Percentiles rank a stretch among this genome's conserved stretches.
Conservation (phyloP, 116 monocot species). For the Posidonia oceanica region DNA sequence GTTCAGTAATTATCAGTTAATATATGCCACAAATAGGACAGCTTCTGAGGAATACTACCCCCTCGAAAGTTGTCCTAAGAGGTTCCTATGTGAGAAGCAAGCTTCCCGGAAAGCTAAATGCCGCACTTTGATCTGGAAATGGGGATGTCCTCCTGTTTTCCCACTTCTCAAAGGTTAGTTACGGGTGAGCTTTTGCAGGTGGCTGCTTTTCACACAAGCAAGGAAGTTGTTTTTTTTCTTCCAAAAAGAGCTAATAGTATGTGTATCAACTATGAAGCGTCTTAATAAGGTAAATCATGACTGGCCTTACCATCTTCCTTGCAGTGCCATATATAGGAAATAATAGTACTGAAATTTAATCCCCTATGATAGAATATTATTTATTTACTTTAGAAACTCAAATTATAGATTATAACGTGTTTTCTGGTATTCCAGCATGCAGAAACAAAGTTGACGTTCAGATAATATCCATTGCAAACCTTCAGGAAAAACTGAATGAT, state of each 20-base stretch:
- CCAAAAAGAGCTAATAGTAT: too few species aligned
- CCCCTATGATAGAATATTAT: neutral
- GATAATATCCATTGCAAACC: conserved; percentile 25
- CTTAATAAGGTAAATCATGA: too few species aligned
- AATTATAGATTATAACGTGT: too few species aligned
- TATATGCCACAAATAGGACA: neutral
- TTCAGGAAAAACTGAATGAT: conserved; percentile 56
- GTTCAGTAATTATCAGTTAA: neutral
- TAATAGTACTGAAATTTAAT: too few species aligned
- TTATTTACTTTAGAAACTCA: neutral
- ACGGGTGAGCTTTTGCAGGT: too few species aligned
- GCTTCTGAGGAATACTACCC: neutral
- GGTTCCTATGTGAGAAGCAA: neutral
- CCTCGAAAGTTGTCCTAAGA: neutral
- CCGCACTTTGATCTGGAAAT: too few species aligned
- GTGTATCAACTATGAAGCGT: too few species aligned
- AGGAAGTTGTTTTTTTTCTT: too few species aligned
- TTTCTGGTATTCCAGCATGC: neutral
- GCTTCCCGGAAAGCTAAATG: too few species aligned
- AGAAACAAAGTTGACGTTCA: neutral
- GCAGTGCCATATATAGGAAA: too few species aligned
- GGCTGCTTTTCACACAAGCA: too few species aligned
- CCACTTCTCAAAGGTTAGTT: neutral
- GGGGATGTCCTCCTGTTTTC: neutral
- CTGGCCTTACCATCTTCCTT: too few species aligned